Evolutionary conservation across 2,329 filamentous ascomycete species (phyloP).

Genomic region (Fusarium falciforme): DNA sequence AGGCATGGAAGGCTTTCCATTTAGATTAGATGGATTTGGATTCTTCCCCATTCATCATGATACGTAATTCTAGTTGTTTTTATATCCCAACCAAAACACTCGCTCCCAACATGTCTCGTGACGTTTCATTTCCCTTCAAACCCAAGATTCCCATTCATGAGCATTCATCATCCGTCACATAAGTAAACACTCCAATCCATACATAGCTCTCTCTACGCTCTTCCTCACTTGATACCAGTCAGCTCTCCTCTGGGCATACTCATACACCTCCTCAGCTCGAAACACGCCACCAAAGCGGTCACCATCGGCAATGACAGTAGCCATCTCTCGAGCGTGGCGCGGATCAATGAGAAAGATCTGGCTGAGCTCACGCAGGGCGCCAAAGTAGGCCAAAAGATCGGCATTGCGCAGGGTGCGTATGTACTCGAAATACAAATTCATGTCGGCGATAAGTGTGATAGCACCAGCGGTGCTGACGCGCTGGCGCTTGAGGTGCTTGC

Average conservation of each 20-base stretch:
- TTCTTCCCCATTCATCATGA: constrained; percentile 24
- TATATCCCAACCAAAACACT: constrained; percentile 25
- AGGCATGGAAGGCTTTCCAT: neutral
- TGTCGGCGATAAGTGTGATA: constrained; percentile 93
- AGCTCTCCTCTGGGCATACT: constrained; percentile 92
- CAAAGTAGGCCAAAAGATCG: constrained; percentile 89
- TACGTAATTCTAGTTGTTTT: constrained; percentile 16
- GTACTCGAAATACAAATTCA: constrained; percentile 92
- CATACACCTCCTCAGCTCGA: constrained; percentile 94
- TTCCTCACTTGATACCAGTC: constrained; percentile 94
- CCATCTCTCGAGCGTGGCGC: constrained; percentile 89
- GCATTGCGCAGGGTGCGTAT: constrained; percentile 84
- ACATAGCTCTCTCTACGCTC: constrained; percentile 96
- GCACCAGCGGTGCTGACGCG: constrained; percentile 90
- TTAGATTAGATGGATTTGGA: constrained; percentile 18
- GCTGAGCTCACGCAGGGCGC: constrained; percentile 88
- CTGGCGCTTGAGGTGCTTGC: constrained; percentile 98
- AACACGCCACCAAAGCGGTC: constrained; percentile 94
- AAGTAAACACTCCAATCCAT: constrained; percentile 86
- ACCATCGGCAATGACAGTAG: constrained; percentile 91
- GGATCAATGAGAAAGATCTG: constrained; percentile 96
- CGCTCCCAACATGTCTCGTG: constrained; percentile 26
- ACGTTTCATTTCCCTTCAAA: constrained; percentile 9
- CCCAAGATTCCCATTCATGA: neutral
- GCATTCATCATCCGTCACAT: constrained; percentile 69